Conservation (phyloP, 2,329 filamentous ascomycete genomes). For the Teratosphaeria viscida region DNA sequence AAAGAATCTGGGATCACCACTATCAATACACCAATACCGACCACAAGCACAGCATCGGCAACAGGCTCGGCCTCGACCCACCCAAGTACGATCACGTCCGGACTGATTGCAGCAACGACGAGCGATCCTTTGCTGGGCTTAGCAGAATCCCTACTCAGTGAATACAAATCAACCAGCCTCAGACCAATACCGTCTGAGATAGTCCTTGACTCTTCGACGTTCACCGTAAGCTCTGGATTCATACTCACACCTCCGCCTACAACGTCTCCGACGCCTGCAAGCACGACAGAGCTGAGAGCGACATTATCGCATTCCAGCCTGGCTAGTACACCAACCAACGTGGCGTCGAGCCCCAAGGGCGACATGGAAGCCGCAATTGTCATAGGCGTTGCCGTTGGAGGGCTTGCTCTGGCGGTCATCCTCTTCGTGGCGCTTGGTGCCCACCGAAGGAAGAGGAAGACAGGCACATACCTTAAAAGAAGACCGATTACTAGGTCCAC, state of each 20-base stretch:
- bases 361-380: slow-evolving; percentile 7
- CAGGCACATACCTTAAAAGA: slow-evolving; percentile 5
- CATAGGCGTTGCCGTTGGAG: slow-evolving; percentile 6
- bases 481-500: slow-evolving; percentile 1
- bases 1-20: neutral
- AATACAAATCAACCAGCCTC: slow-evolving; percentile 6
- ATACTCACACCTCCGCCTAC: neutral
- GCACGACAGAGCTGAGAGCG: neutral
- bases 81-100: neutral
- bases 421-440: slow-evolving; percentile 2
- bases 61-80: neutral
- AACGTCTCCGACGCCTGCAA: neutral
- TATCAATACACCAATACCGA: neutral
- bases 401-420: slow-evolving; percentile 5
- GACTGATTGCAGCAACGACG: neutral
- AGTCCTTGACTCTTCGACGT: slow-evolving; percentile 2
- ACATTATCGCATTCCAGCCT: neutral
- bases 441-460: slow-evolving; percentile 2
- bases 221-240: slow-evolving; percentile 1
- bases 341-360: neutral
- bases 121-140: slow-evolving; percentile 1
- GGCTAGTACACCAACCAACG: neutral
- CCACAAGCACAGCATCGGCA: neutral
- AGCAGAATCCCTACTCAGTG: slow-evolving; percentile 2
- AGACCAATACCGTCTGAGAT: slow-evolving; percentile 1